Evolutionary conservation across 140 eudicot species (phyloP).

Genomic region (Oenanthe javanica): DNA sequence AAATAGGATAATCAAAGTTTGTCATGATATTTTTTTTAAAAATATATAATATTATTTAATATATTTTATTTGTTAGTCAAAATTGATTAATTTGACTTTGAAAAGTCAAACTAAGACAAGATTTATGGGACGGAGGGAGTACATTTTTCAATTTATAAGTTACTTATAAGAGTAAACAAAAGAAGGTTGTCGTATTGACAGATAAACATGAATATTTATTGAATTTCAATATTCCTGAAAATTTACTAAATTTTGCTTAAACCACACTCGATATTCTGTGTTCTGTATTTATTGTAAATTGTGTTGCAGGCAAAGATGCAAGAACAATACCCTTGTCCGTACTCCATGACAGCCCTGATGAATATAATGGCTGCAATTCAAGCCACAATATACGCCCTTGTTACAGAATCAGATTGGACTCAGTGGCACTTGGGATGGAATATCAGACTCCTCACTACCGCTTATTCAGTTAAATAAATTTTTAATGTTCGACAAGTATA

Average conservation of each 20-base stretch:
- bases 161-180: too few relatives aligned
- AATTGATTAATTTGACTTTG: too few relatives aligned
- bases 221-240: too few relatives aligned
- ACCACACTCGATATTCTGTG: background rate
- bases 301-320: constrained; percentile 21
- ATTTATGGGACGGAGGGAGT: too few relatives aligned
- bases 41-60: too few relatives aligned
- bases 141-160: too few relatives aligned
- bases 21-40: too few relatives aligned
- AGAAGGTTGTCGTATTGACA: background rate
- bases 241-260: background rate
- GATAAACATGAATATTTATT: background rate
- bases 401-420: constrained; percentile 16
- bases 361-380: constrained; percentile 21
- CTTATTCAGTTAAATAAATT: constrained; percentile 17
- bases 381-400: constrained; percentile 12
- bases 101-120: too few relatives aligned
- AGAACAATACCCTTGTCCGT: constrained; percentile 21
- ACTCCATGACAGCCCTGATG: constrained; percentile 24
- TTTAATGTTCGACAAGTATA: background rate
- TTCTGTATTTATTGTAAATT: background rate
- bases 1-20: too few relatives aligned
- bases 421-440: constrained; percentile 36
- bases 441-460: constrained; percentile 20
- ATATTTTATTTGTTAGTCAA: too few relatives aligned